Conservation (phyloP, 495 filamentous ascomycete genomes). For the Choiromyces venosus region DNA sequence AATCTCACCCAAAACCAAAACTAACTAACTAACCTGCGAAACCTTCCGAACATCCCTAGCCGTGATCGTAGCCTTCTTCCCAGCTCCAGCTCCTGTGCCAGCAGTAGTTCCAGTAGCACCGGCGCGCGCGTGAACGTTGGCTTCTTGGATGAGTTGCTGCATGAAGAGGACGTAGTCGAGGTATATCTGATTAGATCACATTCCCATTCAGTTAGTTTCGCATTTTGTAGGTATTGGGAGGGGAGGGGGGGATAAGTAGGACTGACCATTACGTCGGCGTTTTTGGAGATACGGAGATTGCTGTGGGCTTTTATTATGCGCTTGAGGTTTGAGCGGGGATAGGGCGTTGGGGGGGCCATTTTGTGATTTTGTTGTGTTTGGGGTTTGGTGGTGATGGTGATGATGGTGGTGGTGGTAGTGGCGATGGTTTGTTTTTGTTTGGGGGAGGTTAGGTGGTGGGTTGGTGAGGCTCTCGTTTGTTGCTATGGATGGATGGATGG, state of each 20-base stretch:
- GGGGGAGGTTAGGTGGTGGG: background rate
- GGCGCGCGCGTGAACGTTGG: slow-evolving; percentile 62
- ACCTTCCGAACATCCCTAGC: slow-evolving; percentile 66
- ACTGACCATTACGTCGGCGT: slow-evolving; percentile 59
- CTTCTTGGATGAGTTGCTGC: slow-evolving; percentile 84
- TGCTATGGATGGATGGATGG: background rate
- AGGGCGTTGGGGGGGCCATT: slow-evolving; percentile 54
- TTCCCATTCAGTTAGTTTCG: background rate
- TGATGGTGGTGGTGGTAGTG: background rate
- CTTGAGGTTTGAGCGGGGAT: slow-evolving; percentile 77
- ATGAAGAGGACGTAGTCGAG: slow-evolving; percentile 87
- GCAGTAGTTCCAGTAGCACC: slow-evolving; percentile 8
- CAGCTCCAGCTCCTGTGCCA: slow-evolving; percentile 48
- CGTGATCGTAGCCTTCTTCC: slow-evolving; percentile 61
- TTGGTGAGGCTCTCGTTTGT: background rate
- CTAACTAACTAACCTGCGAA: slow-evolving; percentile 59
- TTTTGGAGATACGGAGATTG: slow-evolving; percentile 71
- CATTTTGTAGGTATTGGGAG: background rate
- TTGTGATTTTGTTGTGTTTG: background rate
- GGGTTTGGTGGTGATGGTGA: background rate
- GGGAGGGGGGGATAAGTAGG: background rate
- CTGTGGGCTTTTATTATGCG: slow-evolving; percentile 87
- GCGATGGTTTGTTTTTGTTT: background rate
- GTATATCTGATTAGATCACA: slow-evolving; percentile 55
- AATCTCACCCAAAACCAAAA: slow-evolving; percentile 6